phyloP scores from a whole-genome alignment of 2,329 filamentous ascomycete species.

The Bimuria novae-zelandiae region DNA sequence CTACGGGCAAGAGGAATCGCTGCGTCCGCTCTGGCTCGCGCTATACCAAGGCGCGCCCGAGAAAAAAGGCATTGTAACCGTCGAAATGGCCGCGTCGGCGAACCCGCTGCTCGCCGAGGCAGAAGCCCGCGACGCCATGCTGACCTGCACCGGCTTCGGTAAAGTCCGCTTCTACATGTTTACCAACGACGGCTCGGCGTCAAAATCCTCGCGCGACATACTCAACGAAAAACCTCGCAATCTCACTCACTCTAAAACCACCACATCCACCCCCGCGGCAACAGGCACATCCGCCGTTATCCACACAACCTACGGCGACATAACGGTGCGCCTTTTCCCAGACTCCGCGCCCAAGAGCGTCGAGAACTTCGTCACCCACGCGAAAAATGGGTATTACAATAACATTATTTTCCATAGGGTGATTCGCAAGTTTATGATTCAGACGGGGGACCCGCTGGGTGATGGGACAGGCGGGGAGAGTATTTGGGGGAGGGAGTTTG shows the following conservation, averaged over 20 bases:
- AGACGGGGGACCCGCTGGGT: conserved; percentile 81
- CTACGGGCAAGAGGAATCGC: conserved; percentile 87
- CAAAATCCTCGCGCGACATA: conserved; percentile 70
- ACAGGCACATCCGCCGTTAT: conserved; percentile 80
- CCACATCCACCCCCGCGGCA: conserved; percentile 65
- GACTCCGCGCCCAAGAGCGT: conserved; percentile 92
- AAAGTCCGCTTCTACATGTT: conserved; percentile 98
- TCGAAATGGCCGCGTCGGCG: conserved; percentile 94
- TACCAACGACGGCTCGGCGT: conserved; percentile 76
- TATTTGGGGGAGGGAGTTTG: conserved; percentile 91
- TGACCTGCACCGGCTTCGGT: conserved; percentile 79
- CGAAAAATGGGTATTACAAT: conserved; percentile 92
- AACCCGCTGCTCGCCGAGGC: conserved; percentile 94
- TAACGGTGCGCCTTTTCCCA: conserved; percentile 89
- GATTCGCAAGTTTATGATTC: conserved; percentile 98
- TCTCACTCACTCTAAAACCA: conserved; percentile 55
- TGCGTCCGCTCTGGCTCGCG: conserved; percentile 79
- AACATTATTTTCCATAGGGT: conserved; percentile 96
- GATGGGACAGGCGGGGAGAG: conserved; percentile 89
- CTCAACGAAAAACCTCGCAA: conserved; percentile 90
- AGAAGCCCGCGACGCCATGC: conserved; percentile 85
- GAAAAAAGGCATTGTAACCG: conserved; percentile 89
- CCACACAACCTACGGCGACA: conserved; percentile 93
- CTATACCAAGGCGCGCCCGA: conserved; percentile 95
- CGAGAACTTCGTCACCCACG: conserved; percentile 95